Conservation (phyloP, 768 basidiomycete species). For the Lactifluus hygrophoroides region DNA sequence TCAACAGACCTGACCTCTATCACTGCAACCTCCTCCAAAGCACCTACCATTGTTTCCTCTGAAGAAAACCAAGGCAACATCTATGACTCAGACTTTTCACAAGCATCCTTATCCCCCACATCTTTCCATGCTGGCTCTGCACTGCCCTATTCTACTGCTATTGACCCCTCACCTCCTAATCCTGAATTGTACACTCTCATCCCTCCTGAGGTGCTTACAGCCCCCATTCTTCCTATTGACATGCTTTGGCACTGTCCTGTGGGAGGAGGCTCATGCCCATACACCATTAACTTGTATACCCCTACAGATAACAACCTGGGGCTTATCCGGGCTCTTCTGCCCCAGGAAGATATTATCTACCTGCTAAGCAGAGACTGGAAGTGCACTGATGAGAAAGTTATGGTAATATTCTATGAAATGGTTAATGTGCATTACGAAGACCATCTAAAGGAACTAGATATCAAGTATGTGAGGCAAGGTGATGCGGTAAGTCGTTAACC, state of each 20-base stretch:
- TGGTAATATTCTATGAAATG: slow-evolving; percentile 20
- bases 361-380: slow-evolving; percentile 2
- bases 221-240: slow-evolving; percentile 35
- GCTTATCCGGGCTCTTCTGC: slow-evolving; percentile 15
- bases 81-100: slow-evolving; percentile 54
- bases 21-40: not conserved
- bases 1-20: no score
- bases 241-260: slow-evolving; percentile 48
- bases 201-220: slow-evolving; percentile 30
- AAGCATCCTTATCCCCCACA: slow-evolving; percentile 38
- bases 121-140: slow-evolving; percentile 29
- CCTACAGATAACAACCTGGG: slow-evolving; percentile 29
- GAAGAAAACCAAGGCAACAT: not conserved
- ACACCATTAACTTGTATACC: slow-evolving; percentile 39
- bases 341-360: not conserved
- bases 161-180: slow-evolving; percentile 7
- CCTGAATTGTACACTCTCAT: slow-evolving; percentile 25
- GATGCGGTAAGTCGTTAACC: not conserved
- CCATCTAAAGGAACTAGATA: slow-evolving; percentile 21
- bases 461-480: slow-evolving; percentile 9
- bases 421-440: slow-evolving; percentile 21
- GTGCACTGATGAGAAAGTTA: slow-evolving; percentile 6
- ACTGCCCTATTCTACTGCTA: slow-evolving; percentile 16
- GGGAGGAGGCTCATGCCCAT: slow-evolving; percentile 29
- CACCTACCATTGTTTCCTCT: not conserved